Conservation (phyloP, 768 basidiomycete species). For the Trametes cubensis region DNA sequence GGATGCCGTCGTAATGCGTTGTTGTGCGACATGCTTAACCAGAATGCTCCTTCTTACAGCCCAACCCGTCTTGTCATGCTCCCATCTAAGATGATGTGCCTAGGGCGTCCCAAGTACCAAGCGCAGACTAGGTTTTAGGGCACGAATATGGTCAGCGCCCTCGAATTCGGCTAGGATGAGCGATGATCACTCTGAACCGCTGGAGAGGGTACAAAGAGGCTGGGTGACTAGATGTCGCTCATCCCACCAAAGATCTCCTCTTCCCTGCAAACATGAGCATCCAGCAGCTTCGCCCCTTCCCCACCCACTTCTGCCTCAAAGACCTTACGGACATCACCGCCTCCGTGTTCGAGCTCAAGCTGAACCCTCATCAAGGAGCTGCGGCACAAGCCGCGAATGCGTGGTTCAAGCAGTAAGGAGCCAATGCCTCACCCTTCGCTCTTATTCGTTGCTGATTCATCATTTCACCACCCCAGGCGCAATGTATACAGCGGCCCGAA, state of each 20-base stretch:
- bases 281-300: slow-evolving; percentile 33
- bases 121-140: too few species aligned
- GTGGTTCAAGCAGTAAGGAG: slow-evolving; percentile 39
- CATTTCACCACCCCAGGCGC: slow-evolving; percentile 26
- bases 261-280: slow-evolving; percentile 29
- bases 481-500: slow-evolving; percentile 40
- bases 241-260: background rate
- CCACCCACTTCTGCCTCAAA: slow-evolving; percentile 39
- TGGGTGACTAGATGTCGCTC: background rate
- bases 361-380: slow-evolving; percentile 37
- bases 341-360: slow-evolving; percentile 40
- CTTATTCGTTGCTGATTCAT: background rate
- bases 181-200: background rate
- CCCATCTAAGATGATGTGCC: too few species aligned
- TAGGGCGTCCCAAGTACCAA: too few species aligned
- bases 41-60: too few species aligned
- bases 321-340: slow-evolving; percentile 41
- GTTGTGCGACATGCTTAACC: too few species aligned
- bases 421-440: background rate
- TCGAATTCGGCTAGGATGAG: too few species aligned
- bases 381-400: slow-evolving; percentile 37
- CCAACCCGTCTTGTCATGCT: too few species aligned
- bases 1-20: too few species aligned
- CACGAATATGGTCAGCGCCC: too few species aligned
- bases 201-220: background rate